A percentile compares a stretch with the other conserved stretches of the same genome.
Conservation (phyloP, 441 rosid species). For the Metrosideros polymorpha region DNA sequence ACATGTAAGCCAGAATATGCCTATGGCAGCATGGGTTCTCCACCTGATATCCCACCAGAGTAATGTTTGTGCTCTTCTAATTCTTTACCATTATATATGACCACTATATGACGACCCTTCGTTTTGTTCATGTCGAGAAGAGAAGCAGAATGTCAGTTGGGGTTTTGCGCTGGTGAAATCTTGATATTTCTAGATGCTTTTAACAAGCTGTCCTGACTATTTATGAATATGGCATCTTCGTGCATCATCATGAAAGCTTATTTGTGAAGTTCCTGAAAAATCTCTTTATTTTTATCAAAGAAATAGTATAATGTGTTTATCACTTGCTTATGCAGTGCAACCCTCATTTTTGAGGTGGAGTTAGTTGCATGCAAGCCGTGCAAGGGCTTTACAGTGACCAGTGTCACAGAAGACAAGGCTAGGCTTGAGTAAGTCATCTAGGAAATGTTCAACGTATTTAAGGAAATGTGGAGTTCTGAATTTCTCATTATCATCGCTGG, state of each 20-base stretch:
- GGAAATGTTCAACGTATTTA: not conserved
- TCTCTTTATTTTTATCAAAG: not conserved
- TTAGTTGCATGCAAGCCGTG: conserved; percentile 73
- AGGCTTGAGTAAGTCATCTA: conserved; percentile 71
- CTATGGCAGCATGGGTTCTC: conserved; percentile 81
- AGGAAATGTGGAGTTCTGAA: not conserved
- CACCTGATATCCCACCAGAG: conserved; percentile 87
- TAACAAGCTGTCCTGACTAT: not conserved
- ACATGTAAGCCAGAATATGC: conserved; percentile 94
- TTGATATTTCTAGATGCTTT: not conserved
- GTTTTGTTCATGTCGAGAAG: not conserved
- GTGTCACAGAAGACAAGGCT: conserved; percentile 80
- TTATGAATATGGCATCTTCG: not conserved
- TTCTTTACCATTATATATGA: not conserved
- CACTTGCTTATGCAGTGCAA: conserved; percentile 45
- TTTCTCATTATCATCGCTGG: not conserved
- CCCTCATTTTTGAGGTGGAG: conserved; percentile 87
- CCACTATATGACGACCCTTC: not conserved
- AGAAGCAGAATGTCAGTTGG: not conserved
- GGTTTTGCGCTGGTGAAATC: not conserved
- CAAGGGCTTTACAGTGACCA: conserved; percentile 57
- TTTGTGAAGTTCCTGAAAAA: not conserved
- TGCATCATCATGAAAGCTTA: not conserved
- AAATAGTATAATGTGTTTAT: not conserved
- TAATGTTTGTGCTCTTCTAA: conserved; percentile 12